A percentile compares a stretch with the other conserved stretches of the same genome.
phyloP scores from a whole-genome alignment of 257 asterid genomes.

The Capsicum rhomboideum region DNA sequence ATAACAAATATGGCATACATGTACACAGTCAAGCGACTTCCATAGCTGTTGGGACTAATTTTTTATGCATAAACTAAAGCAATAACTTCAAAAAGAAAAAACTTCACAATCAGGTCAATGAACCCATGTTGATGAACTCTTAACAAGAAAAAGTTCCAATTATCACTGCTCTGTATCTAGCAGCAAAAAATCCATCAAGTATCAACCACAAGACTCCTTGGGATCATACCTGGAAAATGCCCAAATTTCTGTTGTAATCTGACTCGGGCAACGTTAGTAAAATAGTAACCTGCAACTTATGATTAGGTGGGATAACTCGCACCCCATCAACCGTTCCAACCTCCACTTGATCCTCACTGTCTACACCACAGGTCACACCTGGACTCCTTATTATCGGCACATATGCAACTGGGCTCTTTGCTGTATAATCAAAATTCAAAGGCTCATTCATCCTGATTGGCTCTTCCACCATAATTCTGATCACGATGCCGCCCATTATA shows the following conservation, averaged over 20 bases:
- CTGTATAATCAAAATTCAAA: conserved; percentile 83
- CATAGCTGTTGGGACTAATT: not conserved
- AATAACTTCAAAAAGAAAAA: not conserved
- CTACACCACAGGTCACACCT: conserved; percentile 26
- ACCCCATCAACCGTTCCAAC: conserved; percentile 21
- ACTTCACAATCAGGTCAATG: not conserved
- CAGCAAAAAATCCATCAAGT: not conserved
- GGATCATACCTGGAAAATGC: conserved; percentile 69
- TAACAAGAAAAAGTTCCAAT: not conserved
- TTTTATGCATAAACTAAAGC: not conserved
- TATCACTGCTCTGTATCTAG: not conserved
- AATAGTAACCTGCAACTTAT: conserved; percentile 65
- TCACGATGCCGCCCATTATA: conserved; percentile 53
- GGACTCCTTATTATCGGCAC: conserved; percentile 41
- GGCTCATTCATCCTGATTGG: conserved; percentile 49
- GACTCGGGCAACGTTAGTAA: conserved; percentile 72
- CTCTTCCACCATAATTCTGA: conserved; percentile 56
- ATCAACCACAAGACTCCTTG: not conserved
- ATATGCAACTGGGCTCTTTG: conserved; percentile 71
- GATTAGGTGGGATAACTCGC: conserved; percentile 58
- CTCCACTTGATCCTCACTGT: conserved; percentile 30
- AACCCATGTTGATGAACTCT: not conserved
- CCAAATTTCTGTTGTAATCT: conserved; percentile 78
- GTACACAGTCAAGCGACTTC: not conserved
- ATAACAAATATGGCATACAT: not conserved